phyloP scores from a whole-genome alignment of 805 yeast species.

The Saturnispora dispora region DNA sequence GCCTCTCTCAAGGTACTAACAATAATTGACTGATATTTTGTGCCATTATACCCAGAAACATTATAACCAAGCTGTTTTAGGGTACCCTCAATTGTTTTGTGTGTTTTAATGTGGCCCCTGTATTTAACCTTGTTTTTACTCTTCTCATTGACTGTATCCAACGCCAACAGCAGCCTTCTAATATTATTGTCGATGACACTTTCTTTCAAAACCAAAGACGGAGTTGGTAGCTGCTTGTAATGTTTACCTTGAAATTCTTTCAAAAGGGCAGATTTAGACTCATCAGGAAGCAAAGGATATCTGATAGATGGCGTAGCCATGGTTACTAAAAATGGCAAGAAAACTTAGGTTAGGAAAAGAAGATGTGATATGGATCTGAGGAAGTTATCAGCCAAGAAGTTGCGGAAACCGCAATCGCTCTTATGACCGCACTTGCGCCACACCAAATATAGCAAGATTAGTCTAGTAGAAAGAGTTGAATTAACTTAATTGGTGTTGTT shows the following conservation, averaged over 20 bases:
- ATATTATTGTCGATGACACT: slow-evolving; percentile 13
- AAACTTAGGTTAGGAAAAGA: background rate
- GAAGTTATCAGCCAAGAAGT: background rate
- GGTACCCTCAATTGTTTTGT: slow-evolving; percentile 57
- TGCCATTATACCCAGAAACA: slow-evolving; percentile 30
- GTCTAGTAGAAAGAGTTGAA: background rate
- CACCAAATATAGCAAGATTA: background rate
- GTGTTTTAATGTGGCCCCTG: slow-evolving; percentile 68
- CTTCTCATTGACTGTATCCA: slow-evolving; percentile 1
- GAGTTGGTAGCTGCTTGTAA: slow-evolving; percentile 40
- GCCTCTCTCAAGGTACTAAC: slow-evolving; percentile 68
- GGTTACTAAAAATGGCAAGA: background rate
- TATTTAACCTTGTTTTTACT: slow-evolving; percentile 29
- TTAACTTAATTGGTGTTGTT: background rate
- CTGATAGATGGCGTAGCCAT: slow-evolving; percentile 6
- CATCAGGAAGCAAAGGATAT: slow-evolving; percentile 8
- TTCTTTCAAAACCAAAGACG: slow-evolving; percentile 41
- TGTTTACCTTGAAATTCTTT: slow-evolving; percentile 31
- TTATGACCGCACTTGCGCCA: background rate
- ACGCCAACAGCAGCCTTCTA: background rate
- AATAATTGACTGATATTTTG: slow-evolving; percentile 31
- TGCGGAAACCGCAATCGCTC: background rate
- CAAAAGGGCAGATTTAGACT: slow-evolving; percentile 10
- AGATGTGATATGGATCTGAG: background rate
- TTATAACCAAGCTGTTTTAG: slow-evolving; percentile 43